Evolutionary conservation across 2,329 filamentous ascomycete species (phyloP).

Genomic region (Pseudocercospora vitis): DNA sequence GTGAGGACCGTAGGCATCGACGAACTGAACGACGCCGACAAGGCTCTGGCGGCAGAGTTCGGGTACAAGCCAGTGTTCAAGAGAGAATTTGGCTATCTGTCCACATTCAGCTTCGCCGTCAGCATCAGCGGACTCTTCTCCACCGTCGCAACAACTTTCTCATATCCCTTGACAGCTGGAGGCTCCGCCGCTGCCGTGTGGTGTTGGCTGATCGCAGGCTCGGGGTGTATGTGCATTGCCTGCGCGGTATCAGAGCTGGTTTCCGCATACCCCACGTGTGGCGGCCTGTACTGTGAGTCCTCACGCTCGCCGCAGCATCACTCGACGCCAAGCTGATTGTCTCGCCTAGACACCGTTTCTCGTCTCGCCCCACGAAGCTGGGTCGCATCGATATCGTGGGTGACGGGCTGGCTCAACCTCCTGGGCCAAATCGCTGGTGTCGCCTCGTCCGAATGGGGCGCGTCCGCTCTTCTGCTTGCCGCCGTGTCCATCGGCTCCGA

Average conservation of each 20-base stretch:
- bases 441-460: constrained; percentile 59
- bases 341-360: constrained; percentile 49
- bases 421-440: constrained; percentile 56
- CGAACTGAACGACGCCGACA: constrained; percentile 30
- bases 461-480: constrained; percentile 57
- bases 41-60: constrained; percentile 33
- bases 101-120: constrained; percentile 62
- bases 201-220: constrained; percentile 60
- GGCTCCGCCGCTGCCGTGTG: constrained; percentile 57
- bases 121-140: constrained; percentile 58
- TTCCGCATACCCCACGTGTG: constrained; percentile 59
- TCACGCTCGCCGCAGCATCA: constrained; percentile 27
- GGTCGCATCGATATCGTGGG: constrained; percentile 54
- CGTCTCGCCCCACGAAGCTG: constrained; percentile 52
- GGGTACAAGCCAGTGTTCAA: constrained; percentile 52
- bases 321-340: background rate
- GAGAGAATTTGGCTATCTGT: constrained; percentile 59
- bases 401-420: constrained; percentile 42
- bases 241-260: constrained; percentile 57
- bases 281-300: constrained; percentile 48
- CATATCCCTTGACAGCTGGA: constrained; percentile 55
- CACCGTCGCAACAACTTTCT: constrained; percentile 57
- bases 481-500: constrained; percentile 51
- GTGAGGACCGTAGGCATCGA: constrained; percentile 25
- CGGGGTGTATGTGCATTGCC: constrained; percentile 58